Evolutionary conservation across 371 early-diverging fungal genomes (phyloP), one percentile per base, ranked within the genome.

Genomic region (Saksenaea vasiformis): DNA sequence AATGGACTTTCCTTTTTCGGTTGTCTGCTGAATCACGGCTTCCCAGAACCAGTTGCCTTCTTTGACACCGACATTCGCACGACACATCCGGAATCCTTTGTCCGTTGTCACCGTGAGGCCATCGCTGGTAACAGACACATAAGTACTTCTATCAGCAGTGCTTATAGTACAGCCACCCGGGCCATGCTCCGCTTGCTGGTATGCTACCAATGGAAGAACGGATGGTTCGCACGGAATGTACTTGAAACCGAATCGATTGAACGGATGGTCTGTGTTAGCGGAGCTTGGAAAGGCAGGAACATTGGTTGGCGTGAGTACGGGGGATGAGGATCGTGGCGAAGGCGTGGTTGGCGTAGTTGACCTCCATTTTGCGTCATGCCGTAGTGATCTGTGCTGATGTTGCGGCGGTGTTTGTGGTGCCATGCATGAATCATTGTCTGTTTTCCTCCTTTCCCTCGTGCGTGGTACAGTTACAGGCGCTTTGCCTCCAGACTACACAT

Each of bases 31-130:
- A 3, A 90, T 73, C 9, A 74, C 77, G 2, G 87, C 87, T 67
- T 90, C 90, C 77, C 85, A 90, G 63, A 73, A 90, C 90, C 90
- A 90, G 31, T 74, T 77, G 5, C 90, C 90, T 64, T 89, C 86
- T 15, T 85, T 76, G 1, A 90, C 88, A 27, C 87, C 85, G 10
- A 85, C 84, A 65, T 85, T 90, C 15, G 89, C 86, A 17, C 90
- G 78, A 35, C 85, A 88, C 83, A 85, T 89, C 1, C 90, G 85
- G 68, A 88, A 90, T 0, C 90, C 90, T 62, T 82, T 83, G 43
- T 87, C 87, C 0, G 88, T 87, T 22, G 87, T 82, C 9, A 85
- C 82, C 0, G 87, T 85, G 62, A 75, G 65, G 10, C 88, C 85
- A 54, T 89, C 87, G 13, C 80, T 80, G 31, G 82, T 75, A n/a